These are phyloP conservation scores for Fusarium sacchari DNA, from an alignment of 2,329 filamentous ascomycete species.

Conservation along the genomic window DNA sequence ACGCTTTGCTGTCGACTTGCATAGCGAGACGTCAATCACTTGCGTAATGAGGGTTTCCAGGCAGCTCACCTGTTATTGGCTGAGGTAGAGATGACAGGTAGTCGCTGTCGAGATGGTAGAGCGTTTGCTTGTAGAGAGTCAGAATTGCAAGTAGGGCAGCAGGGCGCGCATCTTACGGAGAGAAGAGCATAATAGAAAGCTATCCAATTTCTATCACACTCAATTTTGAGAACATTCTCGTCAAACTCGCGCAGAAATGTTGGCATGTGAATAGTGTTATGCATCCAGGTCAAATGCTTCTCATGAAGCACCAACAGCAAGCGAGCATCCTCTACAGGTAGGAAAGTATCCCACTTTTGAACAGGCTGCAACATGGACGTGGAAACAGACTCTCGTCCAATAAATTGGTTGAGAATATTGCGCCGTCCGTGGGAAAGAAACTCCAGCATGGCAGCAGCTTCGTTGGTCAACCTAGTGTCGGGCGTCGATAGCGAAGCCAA, in stretches of 20 bases:
- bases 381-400: not conserved
- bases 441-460: not conserved
- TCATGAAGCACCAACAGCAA: not conserved
- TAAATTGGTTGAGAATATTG: not conserved
- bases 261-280: not conserved
- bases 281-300: not conserved
- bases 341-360: not conserved
- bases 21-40: fast-evolving
- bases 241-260: not conserved
- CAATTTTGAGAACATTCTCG: not conserved
- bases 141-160: fast-evolving
- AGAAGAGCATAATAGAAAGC: not conserved
- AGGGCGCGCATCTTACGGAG: not conserved
- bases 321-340: not conserved
- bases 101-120: not conserved
- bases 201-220: not conserved
- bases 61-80: not conserved
- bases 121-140: not conserved
- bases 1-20: fast-evolving
- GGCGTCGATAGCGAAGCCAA: not conserved
- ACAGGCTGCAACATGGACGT: fast-evolving
- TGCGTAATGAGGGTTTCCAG: fast-evolving
- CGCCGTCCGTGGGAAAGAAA: not conserved
- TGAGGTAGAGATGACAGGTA: fast-evolving
- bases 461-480: not conserved